Evolutionary conservation across 2,329 filamentous ascomycete species (phyloP).

Genomic region (Aspergillus ochraceoroseus): DNA sequence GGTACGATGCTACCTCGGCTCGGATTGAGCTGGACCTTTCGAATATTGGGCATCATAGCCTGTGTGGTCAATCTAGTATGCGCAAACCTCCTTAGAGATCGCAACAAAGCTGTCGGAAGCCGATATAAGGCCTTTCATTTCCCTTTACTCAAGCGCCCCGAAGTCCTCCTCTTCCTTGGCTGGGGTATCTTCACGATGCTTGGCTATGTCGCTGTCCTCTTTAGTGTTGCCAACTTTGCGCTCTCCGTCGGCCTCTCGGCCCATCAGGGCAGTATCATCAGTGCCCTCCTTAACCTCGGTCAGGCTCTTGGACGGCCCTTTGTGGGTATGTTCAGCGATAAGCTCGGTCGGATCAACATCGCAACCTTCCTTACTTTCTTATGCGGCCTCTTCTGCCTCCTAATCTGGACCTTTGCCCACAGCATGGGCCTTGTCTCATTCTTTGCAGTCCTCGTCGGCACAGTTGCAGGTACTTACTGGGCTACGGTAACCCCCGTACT

Average conservation of each 20-base stretch:
- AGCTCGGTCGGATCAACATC: constrained; percentile 59
- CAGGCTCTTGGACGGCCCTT: constrained; percentile 54
- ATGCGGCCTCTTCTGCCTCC: constrained; percentile 54
- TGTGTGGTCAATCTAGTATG: constrained; percentile 52
- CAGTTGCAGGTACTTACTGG: constrained; percentile 59
- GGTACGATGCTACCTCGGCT: constrained; percentile 55
- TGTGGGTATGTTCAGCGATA: constrained; percentile 60
- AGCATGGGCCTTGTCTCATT: constrained; percentile 55
- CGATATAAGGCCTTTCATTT: constrained; percentile 52
- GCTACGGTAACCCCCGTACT: constrained; percentile 54
- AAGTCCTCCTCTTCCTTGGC: constrained; percentile 55
- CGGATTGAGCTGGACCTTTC: constrained; percentile 57
- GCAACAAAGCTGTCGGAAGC: constrained; percentile 54
- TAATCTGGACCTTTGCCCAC: constrained; percentile 59
- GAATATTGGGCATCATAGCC: constrained; percentile 55
- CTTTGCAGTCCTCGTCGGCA: constrained; percentile 56
- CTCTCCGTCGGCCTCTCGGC: constrained; percentile 54
- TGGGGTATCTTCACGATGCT: constrained; percentile 61
- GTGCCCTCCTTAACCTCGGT: constrained; percentile 59
- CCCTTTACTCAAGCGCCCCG: constrained; percentile 49
- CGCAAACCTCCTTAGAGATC: constrained; percentile 52
- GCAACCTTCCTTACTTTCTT: constrained; percentile 53
- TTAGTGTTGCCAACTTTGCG: constrained; percentile 60
- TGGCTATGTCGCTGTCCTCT: constrained; percentile 61
- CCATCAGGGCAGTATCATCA: constrained; percentile 58